phyloP scores from a whole-genome alignment of 2,329 filamentous ascomycete genomes.

The Arthrocladium fulminans region DNA sequence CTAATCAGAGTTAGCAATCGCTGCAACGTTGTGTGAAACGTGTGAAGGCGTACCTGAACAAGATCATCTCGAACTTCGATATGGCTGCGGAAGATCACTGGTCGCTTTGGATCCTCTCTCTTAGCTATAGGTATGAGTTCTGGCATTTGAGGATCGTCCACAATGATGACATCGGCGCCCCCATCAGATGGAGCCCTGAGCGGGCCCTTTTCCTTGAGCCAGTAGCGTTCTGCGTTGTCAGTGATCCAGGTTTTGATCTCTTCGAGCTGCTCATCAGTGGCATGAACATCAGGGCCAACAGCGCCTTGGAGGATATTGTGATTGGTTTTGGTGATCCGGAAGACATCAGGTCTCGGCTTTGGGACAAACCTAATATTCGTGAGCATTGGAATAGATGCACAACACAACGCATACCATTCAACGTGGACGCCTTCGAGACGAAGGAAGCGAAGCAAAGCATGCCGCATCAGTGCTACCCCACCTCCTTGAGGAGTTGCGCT shows the following conservation, averaged over 20 bases:
- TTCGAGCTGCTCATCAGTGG: slow-evolving; percentile 53
- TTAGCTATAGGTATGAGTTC: slow-evolving; percentile 68
- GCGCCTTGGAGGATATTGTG: slow-evolving; percentile 85
- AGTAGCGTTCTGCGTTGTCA: slow-evolving; percentile 66
- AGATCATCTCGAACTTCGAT: slow-evolving; percentile 75
- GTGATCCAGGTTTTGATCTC: slow-evolving; percentile 63
- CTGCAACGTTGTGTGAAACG: neutral
- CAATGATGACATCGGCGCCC: slow-evolving; percentile 66
- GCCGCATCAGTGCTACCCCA: slow-evolving; percentile 72
- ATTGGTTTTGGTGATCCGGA: slow-evolving; percentile 76
- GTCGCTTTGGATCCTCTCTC: slow-evolving; percentile 58
- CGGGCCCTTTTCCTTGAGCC: slow-evolving; percentile 60
- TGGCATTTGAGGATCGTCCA: slow-evolving; percentile 82
- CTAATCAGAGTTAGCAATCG: neutral
- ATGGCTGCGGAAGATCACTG: slow-evolving; percentile 71
- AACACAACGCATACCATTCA: slow-evolving; percentile 54
- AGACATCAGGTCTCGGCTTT: slow-evolving; percentile 69
- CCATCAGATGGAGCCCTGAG: slow-evolving; percentile 56
- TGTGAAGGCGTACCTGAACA: slow-evolving; percentile 35
- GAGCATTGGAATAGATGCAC: neutral
- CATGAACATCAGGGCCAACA: slow-evolving; percentile 53
- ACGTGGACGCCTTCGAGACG: slow-evolving; percentile 58
- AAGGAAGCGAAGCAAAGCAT: slow-evolving; percentile 65
- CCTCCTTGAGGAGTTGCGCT: slow-evolving; percentile 74
- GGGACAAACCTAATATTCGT: slow-evolving; percentile 52